These are phyloP conservation scores for Salvia splendens DNA, from an alignment of 257 asterid genomes.

Conservation along the genomic window DNA sequence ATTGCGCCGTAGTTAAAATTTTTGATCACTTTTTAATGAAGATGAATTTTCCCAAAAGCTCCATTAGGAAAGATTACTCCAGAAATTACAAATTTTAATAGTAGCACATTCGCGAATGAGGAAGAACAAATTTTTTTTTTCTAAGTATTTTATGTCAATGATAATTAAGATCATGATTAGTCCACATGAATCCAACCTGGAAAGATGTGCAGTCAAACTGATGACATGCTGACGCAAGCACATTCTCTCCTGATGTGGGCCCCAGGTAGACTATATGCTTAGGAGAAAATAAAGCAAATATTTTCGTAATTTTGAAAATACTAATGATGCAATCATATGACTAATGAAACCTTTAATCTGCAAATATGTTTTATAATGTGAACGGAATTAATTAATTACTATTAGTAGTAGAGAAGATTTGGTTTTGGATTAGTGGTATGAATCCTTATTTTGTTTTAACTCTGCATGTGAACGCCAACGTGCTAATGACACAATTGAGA, in stretches of 20 bases:
- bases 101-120: too few relatives aligned
- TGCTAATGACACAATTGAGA: neutral
- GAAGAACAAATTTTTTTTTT: too few relatives aligned
- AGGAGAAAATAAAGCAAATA: neutral
- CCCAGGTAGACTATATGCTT: constrained; percentile 9
- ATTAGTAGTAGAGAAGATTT: neutral
- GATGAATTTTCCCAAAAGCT: neutral
- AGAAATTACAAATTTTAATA: too few relatives aligned
- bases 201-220: constrained; percentile 48
- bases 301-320: constrained; percentile 23
- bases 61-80: too few relatives aligned
- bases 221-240: constrained; percentile 30
- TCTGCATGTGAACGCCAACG: constrained; percentile 38
- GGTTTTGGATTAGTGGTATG: constrained; percentile 1
- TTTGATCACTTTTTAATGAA: neutral
- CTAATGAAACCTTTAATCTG: constrained; percentile 1
- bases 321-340: constrained; percentile 34
- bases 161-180: constrained; percentile 28
- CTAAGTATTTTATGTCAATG: neutral
- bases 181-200: constrained; percentile 35
- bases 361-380: constrained; percentile 10
- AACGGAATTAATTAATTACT: constrained; percentile 17
- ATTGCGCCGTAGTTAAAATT: neutral
- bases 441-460: constrained; percentile 8
- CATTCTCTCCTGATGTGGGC: constrained; percentile 28